Percentiles rank a stretch among this genome's conserved stretches.
phyloP scores from a whole-genome alignment of 2,329 filamentous ascomycete species.

The Mycosphaerella sp. region DNA sequence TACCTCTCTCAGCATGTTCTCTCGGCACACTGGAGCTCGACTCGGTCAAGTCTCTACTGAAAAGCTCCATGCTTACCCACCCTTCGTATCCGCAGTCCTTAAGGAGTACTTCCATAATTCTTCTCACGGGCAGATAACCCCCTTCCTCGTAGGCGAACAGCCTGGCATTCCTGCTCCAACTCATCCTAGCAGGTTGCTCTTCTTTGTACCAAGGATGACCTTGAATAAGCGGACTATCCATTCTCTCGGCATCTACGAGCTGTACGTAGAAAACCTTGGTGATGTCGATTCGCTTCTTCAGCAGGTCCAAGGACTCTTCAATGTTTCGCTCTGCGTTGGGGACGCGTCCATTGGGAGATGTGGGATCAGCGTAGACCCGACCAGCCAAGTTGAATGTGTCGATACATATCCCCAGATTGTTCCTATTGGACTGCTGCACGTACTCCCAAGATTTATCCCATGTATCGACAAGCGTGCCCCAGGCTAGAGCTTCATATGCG shows the following conservation, averaged over 20 bases:
- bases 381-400: conserved; percentile 75
- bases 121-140: conserved; percentile 58
- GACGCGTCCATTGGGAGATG: conserved; percentile 46
- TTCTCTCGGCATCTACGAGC: conserved; percentile 64
- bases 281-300: conserved; percentile 52
- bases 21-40: conserved; percentile 17
- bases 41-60: conserved; percentile 38
- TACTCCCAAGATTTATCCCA: conserved; percentile 69
- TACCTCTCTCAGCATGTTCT: conserved; percentile 4
- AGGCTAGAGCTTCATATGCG: conserved; percentile 66
- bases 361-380: conserved; percentile 63
- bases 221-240: conserved; percentile 51
- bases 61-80: conserved; percentile 67
- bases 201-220: conserved; percentile 54
- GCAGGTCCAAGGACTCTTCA: conserved; percentile 47
- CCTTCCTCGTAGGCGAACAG: conserved; percentile 58
- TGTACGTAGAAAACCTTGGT: conserved; percentile 69
- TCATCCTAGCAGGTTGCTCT: conserved; percentile 61
- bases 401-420: conserved; percentile 70
- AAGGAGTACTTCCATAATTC: conserved; percentile 56
- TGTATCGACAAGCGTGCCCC: conserved; percentile 61
- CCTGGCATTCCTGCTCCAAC: conserved; percentile 71
- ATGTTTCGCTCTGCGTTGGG: conserved; percentile 51
- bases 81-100: conserved; percentile 59
- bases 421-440: conserved; percentile 55